Percentiles rank a stretch among this genome's conserved stretches.
phyloP scores from a whole-genome alignment of 208 protist genomes.

The Acanthamoeba royreba region DNA sequence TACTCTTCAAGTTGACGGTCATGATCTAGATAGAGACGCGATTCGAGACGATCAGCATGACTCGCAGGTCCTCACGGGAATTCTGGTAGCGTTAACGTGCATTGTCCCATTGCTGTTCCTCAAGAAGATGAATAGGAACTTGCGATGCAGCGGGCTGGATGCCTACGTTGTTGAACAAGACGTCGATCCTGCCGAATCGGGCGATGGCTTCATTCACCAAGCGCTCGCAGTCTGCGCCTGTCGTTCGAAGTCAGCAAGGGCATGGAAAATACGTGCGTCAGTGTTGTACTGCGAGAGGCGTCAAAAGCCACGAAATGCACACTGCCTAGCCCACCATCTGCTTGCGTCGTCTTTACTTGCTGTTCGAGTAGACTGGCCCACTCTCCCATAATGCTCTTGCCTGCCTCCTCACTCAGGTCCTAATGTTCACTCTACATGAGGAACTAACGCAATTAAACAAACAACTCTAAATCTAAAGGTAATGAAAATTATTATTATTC shows the following conservation, averaged over 20 bases:
- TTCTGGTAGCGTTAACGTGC: neutral
- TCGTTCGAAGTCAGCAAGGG: neutral
- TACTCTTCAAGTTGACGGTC: neutral
- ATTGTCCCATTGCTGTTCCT: neutral
- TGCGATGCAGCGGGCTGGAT: neutral
- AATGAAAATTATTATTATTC: too few relatives aligned
- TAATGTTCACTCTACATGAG: too few relatives aligned
- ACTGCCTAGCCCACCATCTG: neutral
- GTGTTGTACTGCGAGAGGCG: neutral
- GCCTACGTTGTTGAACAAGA: constrained; percentile 9
- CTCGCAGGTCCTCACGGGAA: neutral
- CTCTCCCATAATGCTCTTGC: neutral
- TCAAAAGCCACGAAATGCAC: neutral
- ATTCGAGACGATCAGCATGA: too few relatives aligned
- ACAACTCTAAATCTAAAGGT: too few relatives aligned
- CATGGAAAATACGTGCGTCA: neutral
- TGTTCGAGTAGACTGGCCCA: neutral
- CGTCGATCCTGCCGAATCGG: neutral
- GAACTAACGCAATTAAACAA: too few relatives aligned
- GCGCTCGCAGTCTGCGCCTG: neutral
- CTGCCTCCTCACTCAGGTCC: neutral
- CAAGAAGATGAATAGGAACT: neutral
- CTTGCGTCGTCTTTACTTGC: neutral
- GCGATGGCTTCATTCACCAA: neutral
- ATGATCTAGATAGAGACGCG: too few relatives aligned